Conservation (phyloP, 2,329 filamentous ascomycete species). For the Lachnellula suecica region DNA sequence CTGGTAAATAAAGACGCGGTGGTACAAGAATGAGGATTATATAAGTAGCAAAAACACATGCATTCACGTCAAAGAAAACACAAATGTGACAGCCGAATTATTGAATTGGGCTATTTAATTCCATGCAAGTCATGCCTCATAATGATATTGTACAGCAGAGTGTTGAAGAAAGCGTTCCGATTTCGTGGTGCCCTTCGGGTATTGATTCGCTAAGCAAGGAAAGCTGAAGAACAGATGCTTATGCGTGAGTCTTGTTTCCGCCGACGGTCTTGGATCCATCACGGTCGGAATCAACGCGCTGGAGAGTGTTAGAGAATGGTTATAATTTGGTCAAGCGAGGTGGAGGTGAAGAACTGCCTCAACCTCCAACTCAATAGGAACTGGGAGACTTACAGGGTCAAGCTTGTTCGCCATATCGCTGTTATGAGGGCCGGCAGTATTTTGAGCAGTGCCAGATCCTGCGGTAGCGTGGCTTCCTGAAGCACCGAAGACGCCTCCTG, state of each 20-base stretch:
- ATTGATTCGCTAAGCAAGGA: slow-evolving; percentile 1
- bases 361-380: neutral
- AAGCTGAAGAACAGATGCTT: slow-evolving; percentile 12
- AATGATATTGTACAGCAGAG: neutral
- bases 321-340: neutral
- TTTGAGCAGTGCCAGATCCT: slow-evolving; percentile 36
- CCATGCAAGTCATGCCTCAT: too few species aligned
- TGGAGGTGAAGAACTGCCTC: too few species aligned
- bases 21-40: too few species aligned
- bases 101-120: too few species aligned
- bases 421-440: slow-evolving; percentile 53
- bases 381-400: slow-evolving; percentile 5
- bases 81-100: too few species aligned
- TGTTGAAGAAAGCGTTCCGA: slow-evolving; percentile 6
- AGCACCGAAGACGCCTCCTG: slow-evolving; percentile 30
- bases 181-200: slow-evolving; percentile 13
- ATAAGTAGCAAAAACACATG: too few species aligned
- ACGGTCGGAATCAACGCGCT: slow-evolving; percentile 52
- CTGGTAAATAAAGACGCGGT: too few species aligned
- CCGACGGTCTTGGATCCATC: slow-evolving; percentile 55
- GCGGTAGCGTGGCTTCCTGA: slow-evolving; percentile 30
- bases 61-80: too few species aligned
- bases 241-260: slow-evolving; percentile 48
- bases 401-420: slow-evolving; percentile 53
- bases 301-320: slow-evolving; percentile 27